Conservation (phyloP, 2,329 filamentous ascomycete species). For the Ophiostoma himal-ulmi region DNA sequence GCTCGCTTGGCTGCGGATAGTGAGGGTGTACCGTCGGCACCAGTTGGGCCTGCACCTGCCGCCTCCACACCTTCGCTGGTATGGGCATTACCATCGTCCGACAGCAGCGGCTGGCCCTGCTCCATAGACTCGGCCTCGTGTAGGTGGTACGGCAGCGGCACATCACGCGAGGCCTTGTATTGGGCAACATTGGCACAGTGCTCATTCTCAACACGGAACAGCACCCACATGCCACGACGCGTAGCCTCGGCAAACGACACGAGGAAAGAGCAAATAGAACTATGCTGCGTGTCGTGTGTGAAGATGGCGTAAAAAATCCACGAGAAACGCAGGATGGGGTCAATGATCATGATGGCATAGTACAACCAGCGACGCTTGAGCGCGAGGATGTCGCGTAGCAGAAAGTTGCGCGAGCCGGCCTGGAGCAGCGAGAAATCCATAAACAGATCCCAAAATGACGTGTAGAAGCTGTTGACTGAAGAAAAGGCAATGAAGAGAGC, state of each 20-base stretch:
- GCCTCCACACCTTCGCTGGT: not conserved
- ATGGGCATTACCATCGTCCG: constrained; percentile 12
- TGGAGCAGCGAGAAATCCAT: constrained; percentile 97
- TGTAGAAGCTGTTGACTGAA: constrained; percentile 75
- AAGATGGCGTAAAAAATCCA: constrained; percentile 95
- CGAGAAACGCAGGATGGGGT: constrained; percentile 81
- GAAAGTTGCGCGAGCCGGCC: constrained; percentile 58
- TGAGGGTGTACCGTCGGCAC: constrained; percentile 23
- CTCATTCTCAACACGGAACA: constrained; percentile 95
- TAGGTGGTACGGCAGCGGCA: constrained; percentile 74
- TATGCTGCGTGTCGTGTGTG: constrained; percentile 73
- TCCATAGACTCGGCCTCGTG: constrained; percentile 31
- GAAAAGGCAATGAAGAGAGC: constrained; percentile 76
- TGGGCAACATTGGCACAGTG: constrained; percentile 88
- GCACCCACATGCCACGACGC: constrained; percentile 83
- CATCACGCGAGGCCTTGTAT: constrained; percentile 83
- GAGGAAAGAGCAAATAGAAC: constrained; percentile 71
- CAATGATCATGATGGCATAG: constrained; percentile 75
- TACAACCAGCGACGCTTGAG: constrained; percentile 78
- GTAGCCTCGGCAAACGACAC: constrained; percentile 72
- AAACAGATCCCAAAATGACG: constrained; percentile 83
- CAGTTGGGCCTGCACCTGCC: constrained; percentile 17
- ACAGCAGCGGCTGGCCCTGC: constrained; percentile 21
- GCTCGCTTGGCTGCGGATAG: not conserved
- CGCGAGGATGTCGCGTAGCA: constrained; percentile 71